Conservation (phyloP, 257 asterid species). For the Haberlea rhodopensis region DNA sequence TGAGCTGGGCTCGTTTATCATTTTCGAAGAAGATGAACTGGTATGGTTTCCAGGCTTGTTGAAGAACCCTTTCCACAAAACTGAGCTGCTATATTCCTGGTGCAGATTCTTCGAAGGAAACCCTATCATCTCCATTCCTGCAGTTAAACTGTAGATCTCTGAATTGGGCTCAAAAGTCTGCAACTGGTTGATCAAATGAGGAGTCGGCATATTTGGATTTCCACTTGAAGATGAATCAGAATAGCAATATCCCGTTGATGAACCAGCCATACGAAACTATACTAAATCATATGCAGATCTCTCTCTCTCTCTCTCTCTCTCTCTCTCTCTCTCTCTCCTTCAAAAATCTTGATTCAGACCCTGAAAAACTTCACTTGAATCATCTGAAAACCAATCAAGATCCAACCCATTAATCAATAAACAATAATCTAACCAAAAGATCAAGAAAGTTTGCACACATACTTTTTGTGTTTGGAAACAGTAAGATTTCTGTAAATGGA, state of each 20-base stretch:
- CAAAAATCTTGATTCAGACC: slow-evolving; percentile 12
- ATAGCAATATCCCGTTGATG: slow-evolving; percentile 45
- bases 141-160: slow-evolving; percentile 59
- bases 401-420: slow-evolving; percentile 26
- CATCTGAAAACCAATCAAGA: slow-evolving; percentile 27
- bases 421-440: slow-evolving; percentile 22
- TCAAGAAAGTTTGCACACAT: slow-evolving; percentile 16
- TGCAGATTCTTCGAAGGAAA: slow-evolving; percentile 50
- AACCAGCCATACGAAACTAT: slow-evolving; percentile 45
- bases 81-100: slow-evolving; percentile 15
- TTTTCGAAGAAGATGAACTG: slow-evolving; percentile 40
- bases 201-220: slow-evolving; percentile 32
- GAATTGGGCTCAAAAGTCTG: slow-evolving; percentile 37
- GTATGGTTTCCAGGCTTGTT: slow-evolving; percentile 25
- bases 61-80: slow-evolving; percentile 50
- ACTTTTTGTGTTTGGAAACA: slow-evolving; percentile 29
- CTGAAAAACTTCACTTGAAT: not conserved
- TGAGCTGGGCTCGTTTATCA: slow-evolving; percentile 29
- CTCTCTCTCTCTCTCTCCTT: slow-evolving; percentile 1
- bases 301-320: too few relatives aligned
- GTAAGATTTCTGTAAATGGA: slow-evolving; percentile 13
- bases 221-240: slow-evolving; percentile 36
- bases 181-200: slow-evolving; percentile 34
- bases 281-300: slow-evolving; percentile 11
- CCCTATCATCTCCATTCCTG: slow-evolving; percentile 69